Conservation (phyloP, 805 yeast genomes). For the Candida bentonensis region DNA sequence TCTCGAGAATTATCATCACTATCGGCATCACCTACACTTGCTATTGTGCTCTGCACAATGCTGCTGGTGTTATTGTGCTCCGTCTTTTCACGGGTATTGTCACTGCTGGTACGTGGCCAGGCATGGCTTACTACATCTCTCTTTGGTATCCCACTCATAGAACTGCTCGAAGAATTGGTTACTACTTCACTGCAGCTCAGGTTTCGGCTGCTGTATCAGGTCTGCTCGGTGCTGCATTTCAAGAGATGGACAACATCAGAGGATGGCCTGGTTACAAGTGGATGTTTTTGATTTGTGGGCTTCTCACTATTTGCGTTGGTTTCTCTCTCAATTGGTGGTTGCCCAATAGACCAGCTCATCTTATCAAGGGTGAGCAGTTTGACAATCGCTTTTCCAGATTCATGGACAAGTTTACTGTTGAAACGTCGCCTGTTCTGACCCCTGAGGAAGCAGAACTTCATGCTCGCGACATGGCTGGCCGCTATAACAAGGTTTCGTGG, state of each 20-base stretch:
- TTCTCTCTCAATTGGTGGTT: slow-evolving; percentile 64
- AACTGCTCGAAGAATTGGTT: slow-evolving; percentile 68
- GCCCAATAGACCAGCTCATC: slow-evolving; percentile 55
- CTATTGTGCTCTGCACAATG: slow-evolving; percentile 43
- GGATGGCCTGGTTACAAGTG: slow-evolving; percentile 80
- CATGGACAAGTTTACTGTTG: slow-evolving; percentile 7
- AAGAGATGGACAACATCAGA: slow-evolving; percentile 55
- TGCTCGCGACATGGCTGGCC: slow-evolving; percentile 40
- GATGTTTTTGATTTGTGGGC: slow-evolving; percentile 70
- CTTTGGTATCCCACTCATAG: slow-evolving; percentile 76
- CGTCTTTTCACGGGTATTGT: slow-evolving; percentile 62
- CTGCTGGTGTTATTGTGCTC: slow-evolving; percentile 52
- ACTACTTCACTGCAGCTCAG: slow-evolving; percentile 85
- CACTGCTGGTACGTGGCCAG: slow-evolving; percentile 88
- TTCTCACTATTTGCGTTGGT: slow-evolving; percentile 51
- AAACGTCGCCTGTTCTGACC: slow-evolving; percentile 32
- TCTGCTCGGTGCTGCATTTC: slow-evolving; percentile 76
- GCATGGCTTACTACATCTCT: slow-evolving; percentile 69
- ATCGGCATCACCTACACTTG: slow-evolving; percentile 71
- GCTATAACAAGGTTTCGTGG: slow-evolving; percentile 41
- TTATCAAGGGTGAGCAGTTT: slow-evolving; percentile 5
- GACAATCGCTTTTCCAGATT: slow-evolving; percentile 3
- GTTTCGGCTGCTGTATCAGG: slow-evolving; percentile 85
- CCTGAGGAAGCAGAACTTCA: slow-evolving; percentile 42
- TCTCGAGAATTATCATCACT: slow-evolving; percentile 59